phyloP scores from a whole-genome alignment of 1,284 basidiomycete species.

The Pholiota adiposa region DNA sequence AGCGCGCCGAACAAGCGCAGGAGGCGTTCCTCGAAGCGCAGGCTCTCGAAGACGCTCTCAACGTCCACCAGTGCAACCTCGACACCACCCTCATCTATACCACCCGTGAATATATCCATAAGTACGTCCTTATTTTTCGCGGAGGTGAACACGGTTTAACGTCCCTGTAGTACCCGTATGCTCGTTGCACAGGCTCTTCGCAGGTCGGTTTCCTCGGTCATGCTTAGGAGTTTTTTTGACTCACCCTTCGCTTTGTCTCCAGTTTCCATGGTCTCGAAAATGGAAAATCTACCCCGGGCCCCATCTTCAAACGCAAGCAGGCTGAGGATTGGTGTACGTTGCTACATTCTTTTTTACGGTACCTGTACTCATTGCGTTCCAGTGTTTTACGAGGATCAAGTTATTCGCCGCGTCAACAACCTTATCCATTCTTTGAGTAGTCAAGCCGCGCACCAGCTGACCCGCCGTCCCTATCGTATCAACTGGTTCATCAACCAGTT shows the following conservation, averaged over 20 bases:
- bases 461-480: constrained; percentile 68
- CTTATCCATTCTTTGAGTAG: constrained; percentile 53
- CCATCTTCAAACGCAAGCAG: constrained; percentile 66
- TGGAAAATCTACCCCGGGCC: constrained; percentile 35
- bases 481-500: constrained; percentile 75
- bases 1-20: constrained; percentile 60
- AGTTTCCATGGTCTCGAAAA: constrained; percentile 52
- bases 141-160: constrained; percentile 14
- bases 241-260: constrained; percentile 18
- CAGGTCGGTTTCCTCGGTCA: constrained; percentile 50
- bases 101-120: constrained; percentile 72
- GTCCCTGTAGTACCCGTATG: constrained; percentile 59
- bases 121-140: constrained; percentile 50
- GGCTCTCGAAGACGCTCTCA: constrained; percentile 65
- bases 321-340: constrained; percentile 79
- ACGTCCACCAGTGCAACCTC: constrained; percentile 68
- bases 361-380: constrained; percentile 5
- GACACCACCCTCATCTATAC: constrained; percentile 70
- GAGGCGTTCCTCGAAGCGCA: constrained; percentile 65
- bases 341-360: not conserved
- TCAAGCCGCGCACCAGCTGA: constrained; percentile 53
- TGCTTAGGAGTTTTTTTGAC: not conserved
- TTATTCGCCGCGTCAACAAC: constrained; percentile 57
- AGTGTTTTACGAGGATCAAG: constrained; percentile 68
- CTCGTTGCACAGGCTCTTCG: constrained; percentile 67